Percentiles rank a stretch among this genome's conserved stretches.
Conservation (phyloP, 306 rosid species). For the Acacia crassicarpa region DNA sequence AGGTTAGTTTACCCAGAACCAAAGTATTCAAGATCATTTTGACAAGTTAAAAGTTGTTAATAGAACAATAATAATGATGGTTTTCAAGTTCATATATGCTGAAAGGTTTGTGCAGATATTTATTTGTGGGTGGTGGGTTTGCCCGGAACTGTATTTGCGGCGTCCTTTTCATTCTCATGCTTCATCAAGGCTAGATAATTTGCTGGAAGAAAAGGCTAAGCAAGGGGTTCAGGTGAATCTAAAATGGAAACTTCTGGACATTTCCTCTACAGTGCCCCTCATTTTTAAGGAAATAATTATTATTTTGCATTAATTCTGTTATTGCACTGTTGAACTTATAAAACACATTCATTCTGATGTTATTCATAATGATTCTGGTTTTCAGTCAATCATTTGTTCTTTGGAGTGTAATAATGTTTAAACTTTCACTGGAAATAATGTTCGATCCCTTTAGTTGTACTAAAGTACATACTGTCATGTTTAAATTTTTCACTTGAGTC, state of each 20-base stretch:
- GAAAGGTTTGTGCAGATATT: conserved; percentile 59
- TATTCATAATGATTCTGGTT: neutral
- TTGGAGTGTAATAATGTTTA: neutral
- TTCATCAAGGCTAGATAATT: conserved; percentile 61
- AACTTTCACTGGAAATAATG: neutral
- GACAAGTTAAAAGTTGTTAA: neutral
- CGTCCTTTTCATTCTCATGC: conserved; percentile 65
- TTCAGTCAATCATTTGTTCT: neutral
- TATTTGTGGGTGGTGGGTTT: conserved; percentile 82
- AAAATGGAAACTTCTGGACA: neutral
- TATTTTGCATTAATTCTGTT: neutral
- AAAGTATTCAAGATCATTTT: conserved; percentile 2
- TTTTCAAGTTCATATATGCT: conserved; percentile 21
- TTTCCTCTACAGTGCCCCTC: neutral
- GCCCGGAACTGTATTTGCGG: conserved; percentile 68
- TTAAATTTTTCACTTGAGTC: neutral
- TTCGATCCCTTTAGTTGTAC: neutral
- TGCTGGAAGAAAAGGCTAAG: conserved; percentile 76
- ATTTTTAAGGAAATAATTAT: neutral
- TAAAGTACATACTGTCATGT: neutral
- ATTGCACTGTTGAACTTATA: neutral
- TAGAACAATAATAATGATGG: neutral
- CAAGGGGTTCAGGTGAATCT: conserved; percentile 72
- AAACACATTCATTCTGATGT: neutral
- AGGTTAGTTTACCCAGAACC: conserved; percentile 39